Evolutionary conservation across 2,329 filamentous ascomycete species (phyloP), one percentile per base, ranked within the genome.

Genomic region (Rosellinia necatrix): DNA sequence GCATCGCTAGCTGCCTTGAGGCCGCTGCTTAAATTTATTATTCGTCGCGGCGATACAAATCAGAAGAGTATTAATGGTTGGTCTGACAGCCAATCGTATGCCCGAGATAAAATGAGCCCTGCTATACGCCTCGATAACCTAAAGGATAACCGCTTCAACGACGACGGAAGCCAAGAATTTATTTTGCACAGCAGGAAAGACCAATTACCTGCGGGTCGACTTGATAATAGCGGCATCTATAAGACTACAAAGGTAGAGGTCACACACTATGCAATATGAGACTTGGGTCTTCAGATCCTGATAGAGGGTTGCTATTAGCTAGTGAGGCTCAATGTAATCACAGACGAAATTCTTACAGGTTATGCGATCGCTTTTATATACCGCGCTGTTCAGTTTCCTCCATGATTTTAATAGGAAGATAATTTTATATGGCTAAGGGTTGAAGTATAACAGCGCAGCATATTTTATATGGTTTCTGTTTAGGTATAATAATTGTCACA

Each of bases 211-310:
- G 6, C 3, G 5, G 35, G 21, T 6, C 47, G 10, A 2, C 42
- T 35, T 1, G 41, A 47, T 5, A 42, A 51, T 4, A 44, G 15
- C 30, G 53, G 25, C 7, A 56, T 56, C 17, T 56, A 56, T 19
- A 56, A 53, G 43, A 56, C 53, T 4, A 56, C 53, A 3, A 49
- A 38, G 22, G 49, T 56, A 17, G 53, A 56, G 43, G 43, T 56
- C 22, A 53, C 48, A 7, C 42, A 44, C 12, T 41, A 56, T 8
- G 49, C 49, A 13, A 17, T 37, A 19, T 56, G 24, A 53, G 13
- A 10, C n/a, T n/a, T n/a, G n/a, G n/a, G n/a, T n/a, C n/a, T n/a
- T n/a, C n/a, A n/a, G n/a, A n/a, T n/a, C n/a, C n/a, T n/a, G n/a
- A n/a, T n/a, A n/a, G n/a, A n/a, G n/a, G n/a, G n/a, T n/a, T n/a